phyloP scores from a whole-genome alignment of 2,329 filamentous ascomycete species.

The Pezicula rhizophila region DNA sequence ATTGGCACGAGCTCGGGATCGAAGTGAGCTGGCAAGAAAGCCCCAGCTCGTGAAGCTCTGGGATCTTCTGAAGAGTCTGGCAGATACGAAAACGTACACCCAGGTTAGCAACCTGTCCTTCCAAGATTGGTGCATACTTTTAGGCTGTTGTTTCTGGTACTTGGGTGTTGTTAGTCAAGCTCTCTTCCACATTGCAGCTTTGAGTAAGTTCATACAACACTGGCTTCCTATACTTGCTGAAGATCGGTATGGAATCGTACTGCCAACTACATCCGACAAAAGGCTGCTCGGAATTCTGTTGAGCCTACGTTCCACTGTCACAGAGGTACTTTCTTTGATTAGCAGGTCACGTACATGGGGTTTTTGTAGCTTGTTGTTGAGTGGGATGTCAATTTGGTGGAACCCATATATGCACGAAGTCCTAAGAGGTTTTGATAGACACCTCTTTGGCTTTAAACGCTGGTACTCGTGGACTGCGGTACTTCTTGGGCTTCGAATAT shows the following conservation, averaged over 20 bases:
- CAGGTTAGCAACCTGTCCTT: background rate
- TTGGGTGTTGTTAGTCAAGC: conserved; percentile 21
- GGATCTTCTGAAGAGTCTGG: background rate
- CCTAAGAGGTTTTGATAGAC: background rate
- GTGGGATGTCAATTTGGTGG: background rate
- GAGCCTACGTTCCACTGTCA: background rate
- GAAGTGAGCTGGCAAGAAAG: conserved; percentile 40
- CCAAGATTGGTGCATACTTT: conserved; percentile 7
- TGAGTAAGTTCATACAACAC: conserved; percentile 6
- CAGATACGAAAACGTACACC: background rate
- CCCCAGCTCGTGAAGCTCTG: conserved; percentile 17
- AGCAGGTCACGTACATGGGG: background rate
- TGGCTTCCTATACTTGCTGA: too few relatives aligned
- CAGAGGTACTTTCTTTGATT: background rate
- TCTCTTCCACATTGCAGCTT: conserved; percentile 16
- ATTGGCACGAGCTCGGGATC: conserved; percentile 52
- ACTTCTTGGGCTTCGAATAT: background rate
- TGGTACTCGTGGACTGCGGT: background rate
- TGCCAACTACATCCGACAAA: background rate
- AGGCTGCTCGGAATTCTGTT: background rate
- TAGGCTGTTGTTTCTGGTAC: conserved; percentile 18
- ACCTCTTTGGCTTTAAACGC: background rate
- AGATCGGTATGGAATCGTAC: too few relatives aligned
- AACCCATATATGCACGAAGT: background rate
- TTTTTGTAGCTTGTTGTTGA: background rate